These are phyloP conservation scores for Aureoboletus auriporus DNA, from an alignment of 768 basidiomycete species.

Conservation along the genomic window DNA sequence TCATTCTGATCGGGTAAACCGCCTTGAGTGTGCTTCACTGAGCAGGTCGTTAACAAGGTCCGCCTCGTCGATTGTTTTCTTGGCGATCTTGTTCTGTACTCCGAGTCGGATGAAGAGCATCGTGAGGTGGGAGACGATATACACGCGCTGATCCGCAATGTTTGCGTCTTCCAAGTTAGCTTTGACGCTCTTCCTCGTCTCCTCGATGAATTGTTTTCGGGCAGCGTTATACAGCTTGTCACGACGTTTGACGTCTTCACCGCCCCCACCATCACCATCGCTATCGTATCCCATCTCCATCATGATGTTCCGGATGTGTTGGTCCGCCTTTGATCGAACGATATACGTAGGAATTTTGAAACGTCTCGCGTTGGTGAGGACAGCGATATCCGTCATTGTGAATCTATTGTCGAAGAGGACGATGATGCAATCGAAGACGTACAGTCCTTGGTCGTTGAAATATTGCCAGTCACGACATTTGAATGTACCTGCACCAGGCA, in stretches of 20 bases:
- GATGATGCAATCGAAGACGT: slow-evolving; percentile 33
- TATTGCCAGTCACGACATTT: slow-evolving; percentile 33
- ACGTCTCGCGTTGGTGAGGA: slow-evolving; percentile 28
- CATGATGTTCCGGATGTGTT: slow-evolving; percentile 26
- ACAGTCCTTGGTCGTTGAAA: slow-evolving; percentile 35
- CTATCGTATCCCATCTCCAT: slow-evolving; percentile 20
- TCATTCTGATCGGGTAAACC: no score
- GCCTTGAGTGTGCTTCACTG: neutral
- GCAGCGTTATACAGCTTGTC: slow-evolving; percentile 11
- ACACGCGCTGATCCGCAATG: slow-evolving; percentile 22
- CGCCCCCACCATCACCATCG: slow-evolving; percentile 9
- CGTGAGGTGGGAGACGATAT: slow-evolving; percentile 21
- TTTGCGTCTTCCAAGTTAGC: slow-evolving; percentile 16
- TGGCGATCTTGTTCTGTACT: slow-evolving; percentile 4
- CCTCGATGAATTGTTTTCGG: slow-evolving; percentile 18
- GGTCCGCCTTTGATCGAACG: slow-evolving; percentile 36
- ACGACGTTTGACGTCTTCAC: slow-evolving; percentile 7
- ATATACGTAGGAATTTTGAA: slow-evolving; percentile 33
- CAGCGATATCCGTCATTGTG: slow-evolving; percentile 31
- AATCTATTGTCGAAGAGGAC: slow-evolving; percentile 33
- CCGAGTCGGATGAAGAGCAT: slow-evolving; percentile 5
- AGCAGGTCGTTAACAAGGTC: slow-evolving; percentile 2
- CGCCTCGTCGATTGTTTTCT: slow-evolving; percentile 3
- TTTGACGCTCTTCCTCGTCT: slow-evolving; percentile 18
- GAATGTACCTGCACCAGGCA: slow-evolving; percentile 34